Evolutionary conservation across 2,329 filamentous ascomycete species (phyloP).

Genomic region (Penicillium brasilianum): DNA sequence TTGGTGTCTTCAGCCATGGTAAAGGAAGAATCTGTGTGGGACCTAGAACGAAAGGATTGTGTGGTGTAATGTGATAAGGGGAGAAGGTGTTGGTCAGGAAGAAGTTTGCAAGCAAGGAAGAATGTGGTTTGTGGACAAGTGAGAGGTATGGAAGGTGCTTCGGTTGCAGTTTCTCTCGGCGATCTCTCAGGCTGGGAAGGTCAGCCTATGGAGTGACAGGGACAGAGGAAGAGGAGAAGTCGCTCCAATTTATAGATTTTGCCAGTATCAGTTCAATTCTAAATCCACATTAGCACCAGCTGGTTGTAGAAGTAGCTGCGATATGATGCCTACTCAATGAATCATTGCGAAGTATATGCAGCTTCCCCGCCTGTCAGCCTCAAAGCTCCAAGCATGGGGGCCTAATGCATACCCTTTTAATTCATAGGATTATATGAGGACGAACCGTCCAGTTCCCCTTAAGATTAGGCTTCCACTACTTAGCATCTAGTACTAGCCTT

Average conservation of each 20-base stretch:
- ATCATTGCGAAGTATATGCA: background rate
- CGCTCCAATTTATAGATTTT: too few relatives aligned
- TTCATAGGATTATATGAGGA: background rate
- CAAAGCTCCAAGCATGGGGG: background rate
- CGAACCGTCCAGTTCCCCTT: too few relatives aligned
- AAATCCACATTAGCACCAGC: too few relatives aligned
- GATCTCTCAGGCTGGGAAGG: too few relatives aligned
- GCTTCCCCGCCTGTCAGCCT: background rate
- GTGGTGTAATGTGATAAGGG: background rate
- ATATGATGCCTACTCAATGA: background rate
- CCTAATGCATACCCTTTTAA: background rate
- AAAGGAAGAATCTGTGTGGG: background rate
- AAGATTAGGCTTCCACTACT: too few relatives aligned
- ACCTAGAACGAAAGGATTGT: background rate
- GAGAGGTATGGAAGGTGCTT: background rate
- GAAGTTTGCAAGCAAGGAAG: background rate
- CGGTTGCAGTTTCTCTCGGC: too few relatives aligned
- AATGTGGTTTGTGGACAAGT: too few relatives aligned
- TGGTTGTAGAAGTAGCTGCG: background rate
- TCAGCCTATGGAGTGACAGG: too few relatives aligned
- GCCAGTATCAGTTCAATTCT: too few relatives aligned
- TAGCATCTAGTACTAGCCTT: background rate
- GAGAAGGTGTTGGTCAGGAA: background rate
- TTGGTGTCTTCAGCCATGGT: background rate
- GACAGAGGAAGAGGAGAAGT: too few relatives aligned